These are phyloP conservation scores for Penicillium nucicola DNA, from an alignment of 495 filamentous ascomycete genomes.

Conservation along the genomic window DNA sequence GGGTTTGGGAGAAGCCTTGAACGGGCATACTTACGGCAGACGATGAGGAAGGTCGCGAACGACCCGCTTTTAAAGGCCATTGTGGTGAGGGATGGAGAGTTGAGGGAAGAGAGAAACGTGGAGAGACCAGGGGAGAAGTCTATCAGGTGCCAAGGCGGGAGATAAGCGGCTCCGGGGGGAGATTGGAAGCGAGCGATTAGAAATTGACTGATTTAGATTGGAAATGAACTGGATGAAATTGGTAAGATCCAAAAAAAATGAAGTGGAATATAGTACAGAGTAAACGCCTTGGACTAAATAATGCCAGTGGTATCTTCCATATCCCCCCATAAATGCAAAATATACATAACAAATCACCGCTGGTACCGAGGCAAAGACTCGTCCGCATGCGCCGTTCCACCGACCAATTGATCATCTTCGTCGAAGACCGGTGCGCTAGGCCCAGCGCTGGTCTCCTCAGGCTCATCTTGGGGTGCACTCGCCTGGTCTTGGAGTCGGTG, in stretches of 20 bases:
- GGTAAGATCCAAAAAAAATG: background rate
- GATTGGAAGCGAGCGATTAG: conserved; percentile 11
- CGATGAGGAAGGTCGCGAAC: conserved; percentile 94
- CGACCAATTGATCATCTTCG: conserved; percentile 50
- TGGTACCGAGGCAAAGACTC: conserved; percentile 50
- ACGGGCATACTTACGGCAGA: conserved; percentile 68
- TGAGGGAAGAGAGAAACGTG: conserved; percentile 10
- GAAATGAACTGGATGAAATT: no score
- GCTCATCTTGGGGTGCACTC: conserved; percentile 57
- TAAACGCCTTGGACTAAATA: conserved; percentile 21
- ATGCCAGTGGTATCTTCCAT: conserved; percentile 34
- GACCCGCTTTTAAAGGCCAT: conserved; percentile 46
- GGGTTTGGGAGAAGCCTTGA: background rate
- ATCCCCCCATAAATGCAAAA: conserved; percentile 29
- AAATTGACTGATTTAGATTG: background rate
- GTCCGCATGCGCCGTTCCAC: conserved; percentile 38
- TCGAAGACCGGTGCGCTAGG: conserved; percentile 69
- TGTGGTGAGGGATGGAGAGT: conserved; percentile 6
- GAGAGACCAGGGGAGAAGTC: conserved; percentile 13
- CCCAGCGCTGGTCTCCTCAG: conserved; percentile 31
- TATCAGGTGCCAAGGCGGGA: conserved; percentile 21
- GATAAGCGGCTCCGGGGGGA: background rate
- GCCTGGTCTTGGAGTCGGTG: conserved; percentile 67
- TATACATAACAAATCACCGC: conserved; percentile 26
- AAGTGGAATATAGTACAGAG: conserved; percentile 12